Conservation (phyloP, 768 basidiomycete species). For the Lactifluus echinatus region DNA sequence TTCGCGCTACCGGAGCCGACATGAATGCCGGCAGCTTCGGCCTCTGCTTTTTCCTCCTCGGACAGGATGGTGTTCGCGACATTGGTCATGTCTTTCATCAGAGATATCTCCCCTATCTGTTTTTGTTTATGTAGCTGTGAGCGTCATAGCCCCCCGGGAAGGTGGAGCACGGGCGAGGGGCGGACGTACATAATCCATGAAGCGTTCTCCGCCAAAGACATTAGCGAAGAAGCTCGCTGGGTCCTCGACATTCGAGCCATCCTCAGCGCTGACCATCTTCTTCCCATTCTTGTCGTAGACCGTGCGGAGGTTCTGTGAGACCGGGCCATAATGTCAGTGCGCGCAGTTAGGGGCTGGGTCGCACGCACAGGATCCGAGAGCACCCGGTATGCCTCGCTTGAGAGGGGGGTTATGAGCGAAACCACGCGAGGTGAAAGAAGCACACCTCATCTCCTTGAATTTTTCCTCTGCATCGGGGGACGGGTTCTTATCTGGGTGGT, state of each 20-base stretch:
- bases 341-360: background rate
- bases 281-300: conserved; percentile 97
- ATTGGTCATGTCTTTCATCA: conserved; percentile 90
- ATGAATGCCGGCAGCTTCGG: conserved; percentile 24
- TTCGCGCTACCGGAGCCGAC: conserved; percentile 15
- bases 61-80: conserved; percentile 82
- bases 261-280: conserved; percentile 77
- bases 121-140: background rate
- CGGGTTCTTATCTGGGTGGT: conserved; percentile 92
- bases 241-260: conserved; percentile 75
- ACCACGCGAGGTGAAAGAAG: conserved; percentile 12
- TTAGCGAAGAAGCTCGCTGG: conserved; percentile 92
- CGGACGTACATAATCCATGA: conserved; percentile 73
- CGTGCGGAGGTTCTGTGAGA: conserved; percentile 59
- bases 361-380: conserved; percentile 62
- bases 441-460: conserved; percentile 92
- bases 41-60: conserved; percentile 84
- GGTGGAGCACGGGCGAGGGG: background rate
- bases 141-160: background rate
- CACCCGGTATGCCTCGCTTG: conserved; percentile 91
- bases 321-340: conserved; percentile 1
- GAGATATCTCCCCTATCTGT: conserved; percentile 92
- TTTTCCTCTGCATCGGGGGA: conserved; percentile 90
- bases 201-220: conserved; percentile 93
- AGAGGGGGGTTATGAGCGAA: background rate